Evolutionary conservation across 176 grass and related monocot genomes (phyloP).

Genomic region (Musa troglodytarum): DNA sequence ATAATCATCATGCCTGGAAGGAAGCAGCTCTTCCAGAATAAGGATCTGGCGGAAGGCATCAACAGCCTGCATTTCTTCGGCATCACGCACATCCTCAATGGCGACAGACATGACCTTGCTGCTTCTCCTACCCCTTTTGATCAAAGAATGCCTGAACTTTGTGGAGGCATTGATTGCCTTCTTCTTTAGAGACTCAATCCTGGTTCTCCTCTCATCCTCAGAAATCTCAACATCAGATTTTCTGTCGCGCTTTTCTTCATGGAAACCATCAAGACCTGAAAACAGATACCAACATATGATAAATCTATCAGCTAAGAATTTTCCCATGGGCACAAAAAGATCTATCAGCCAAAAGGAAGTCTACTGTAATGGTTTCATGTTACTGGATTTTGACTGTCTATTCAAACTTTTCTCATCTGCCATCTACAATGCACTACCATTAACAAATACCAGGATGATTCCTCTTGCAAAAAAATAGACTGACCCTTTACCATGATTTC

Average conservation of each 20-base stretch:
- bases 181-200: conserved; percentile 48
- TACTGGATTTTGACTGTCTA: neutral
- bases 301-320: neutral
- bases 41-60: conserved; percentile 94
- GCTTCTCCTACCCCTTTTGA: conserved; percentile 65
- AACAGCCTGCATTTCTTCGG: conserved; percentile 76
- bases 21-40: conserved; percentile 89
- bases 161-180: conserved; percentile 73
- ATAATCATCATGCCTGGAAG: conserved; percentile 90
- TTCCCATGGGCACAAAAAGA: neutral
- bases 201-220: conserved; percentile 34
- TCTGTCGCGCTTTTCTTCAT: too few relatives aligned
- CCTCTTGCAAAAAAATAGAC: neutral
- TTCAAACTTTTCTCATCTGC: neutral
- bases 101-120: conserved; percentile 90
- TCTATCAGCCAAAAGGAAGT: neutral
- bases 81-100: conserved; percentile 89
- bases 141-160: conserved; percentile 73
- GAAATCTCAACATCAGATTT: neutral
- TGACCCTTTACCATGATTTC: neutral
- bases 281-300: neutral
- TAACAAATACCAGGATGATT: neutral
- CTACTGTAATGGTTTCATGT: neutral
- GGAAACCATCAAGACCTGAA: conserved; percentile 25
- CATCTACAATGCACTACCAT: neutral